These are phyloP conservation scores for Ramalina peruviana DNA, from an alignment of 495 filamentous ascomycete genomes.

Conservation along the genomic window DNA sequence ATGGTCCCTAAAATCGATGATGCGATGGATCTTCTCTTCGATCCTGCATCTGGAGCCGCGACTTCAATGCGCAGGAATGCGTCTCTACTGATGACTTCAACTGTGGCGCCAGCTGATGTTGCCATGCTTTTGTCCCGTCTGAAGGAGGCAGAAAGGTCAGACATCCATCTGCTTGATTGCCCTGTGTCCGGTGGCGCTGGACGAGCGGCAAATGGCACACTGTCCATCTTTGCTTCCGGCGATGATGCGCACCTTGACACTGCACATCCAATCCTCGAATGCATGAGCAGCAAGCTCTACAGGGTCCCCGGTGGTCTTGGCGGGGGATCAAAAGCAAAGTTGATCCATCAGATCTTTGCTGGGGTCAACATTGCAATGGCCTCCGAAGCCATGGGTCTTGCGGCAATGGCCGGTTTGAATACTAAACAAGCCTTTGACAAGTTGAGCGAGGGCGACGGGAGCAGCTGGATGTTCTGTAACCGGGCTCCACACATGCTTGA, in stretches of 20 bases:
- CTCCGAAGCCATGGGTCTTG: constrained; percentile 63
- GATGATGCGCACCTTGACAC: constrained; percentile 40
- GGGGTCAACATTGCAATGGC: constrained; percentile 60
- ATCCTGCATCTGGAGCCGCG: constrained; percentile 42
- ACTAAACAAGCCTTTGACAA: constrained; percentile 38
- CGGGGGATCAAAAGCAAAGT: constrained; percentile 76
- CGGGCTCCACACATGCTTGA: constrained; percentile 55
- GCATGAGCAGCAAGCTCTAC: constrained; percentile 57
- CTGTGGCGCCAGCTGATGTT: constrained; percentile 54
- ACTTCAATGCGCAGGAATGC: constrained; percentile 39
- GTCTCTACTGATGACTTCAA: constrained; percentile 58
- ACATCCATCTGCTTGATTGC: constrained; percentile 56
- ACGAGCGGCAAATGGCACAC: constrained; percentile 59
- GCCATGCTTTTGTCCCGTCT: constrained; percentile 44
- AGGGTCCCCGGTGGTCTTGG: constrained; percentile 60
- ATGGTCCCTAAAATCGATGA: constrained; percentile 73
- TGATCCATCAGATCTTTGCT: constrained; percentile 72
- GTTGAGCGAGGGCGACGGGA: constrained; percentile 45
- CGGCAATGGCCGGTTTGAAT: constrained; percentile 52
- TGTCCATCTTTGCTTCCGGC: constrained; percentile 71
- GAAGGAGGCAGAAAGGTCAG: constrained; percentile 36
- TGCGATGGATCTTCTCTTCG: constrained; percentile 51
- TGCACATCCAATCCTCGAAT: constrained; percentile 44
- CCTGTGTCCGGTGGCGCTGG: constrained; percentile 68
- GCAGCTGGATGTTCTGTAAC: constrained; percentile 77